These are phyloP conservation scores for Gilbertella persicaria DNA, from an alignment of 371 early-diverging fungal species.

Conservation along the genomic window DNA sequence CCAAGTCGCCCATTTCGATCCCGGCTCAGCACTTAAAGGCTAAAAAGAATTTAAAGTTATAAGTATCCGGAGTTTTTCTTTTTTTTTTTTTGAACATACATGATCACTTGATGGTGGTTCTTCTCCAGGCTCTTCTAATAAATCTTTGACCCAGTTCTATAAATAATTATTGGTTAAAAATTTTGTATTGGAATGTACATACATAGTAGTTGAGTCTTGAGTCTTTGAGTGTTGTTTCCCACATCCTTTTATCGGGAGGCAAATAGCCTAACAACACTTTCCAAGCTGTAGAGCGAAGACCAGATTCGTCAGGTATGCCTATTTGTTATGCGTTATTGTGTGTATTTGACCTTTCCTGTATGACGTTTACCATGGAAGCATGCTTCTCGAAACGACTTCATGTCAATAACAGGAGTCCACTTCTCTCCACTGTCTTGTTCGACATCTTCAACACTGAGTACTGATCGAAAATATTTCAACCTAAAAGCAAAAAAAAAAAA, in stretches of 20 bases:
- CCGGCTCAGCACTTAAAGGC: constrained; percentile 46
- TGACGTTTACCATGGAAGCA: constrained; percentile 47
- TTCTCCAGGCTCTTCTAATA: constrained; percentile 52
- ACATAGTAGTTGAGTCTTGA: constrained; percentile 70
- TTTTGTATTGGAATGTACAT: constrained; percentile 14
- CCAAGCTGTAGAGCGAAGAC: constrained; percentile 71
- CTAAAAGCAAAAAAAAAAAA: constrained; percentile 15
- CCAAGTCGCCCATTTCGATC: constrained; percentile 57
- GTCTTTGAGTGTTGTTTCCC: constrained; percentile 54
- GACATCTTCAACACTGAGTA: constrained; percentile 29
- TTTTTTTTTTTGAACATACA: constrained; percentile 25
- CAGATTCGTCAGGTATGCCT: constrained; percentile 78
- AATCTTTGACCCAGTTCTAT: constrained; percentile 60
- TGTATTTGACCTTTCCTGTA: neutral
- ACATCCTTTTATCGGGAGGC: constrained; percentile 73
- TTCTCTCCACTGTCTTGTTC: constrained; percentile 17
- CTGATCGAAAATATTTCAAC: constrained; percentile 41
- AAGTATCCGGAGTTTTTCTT: neutral
- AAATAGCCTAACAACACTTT: constrained; percentile 76
- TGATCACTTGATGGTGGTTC: constrained; percentile 46
- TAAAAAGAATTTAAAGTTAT: constrained; percentile 9
- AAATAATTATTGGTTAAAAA: neutral
- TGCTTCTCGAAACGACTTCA: constrained; percentile 51
- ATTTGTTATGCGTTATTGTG: neutral
- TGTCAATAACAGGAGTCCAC: constrained; percentile 51